Evolutionary conservation across 352 stramenopile species (phyloP).

Genomic region (Aphanomyces stellatus): DNA sequence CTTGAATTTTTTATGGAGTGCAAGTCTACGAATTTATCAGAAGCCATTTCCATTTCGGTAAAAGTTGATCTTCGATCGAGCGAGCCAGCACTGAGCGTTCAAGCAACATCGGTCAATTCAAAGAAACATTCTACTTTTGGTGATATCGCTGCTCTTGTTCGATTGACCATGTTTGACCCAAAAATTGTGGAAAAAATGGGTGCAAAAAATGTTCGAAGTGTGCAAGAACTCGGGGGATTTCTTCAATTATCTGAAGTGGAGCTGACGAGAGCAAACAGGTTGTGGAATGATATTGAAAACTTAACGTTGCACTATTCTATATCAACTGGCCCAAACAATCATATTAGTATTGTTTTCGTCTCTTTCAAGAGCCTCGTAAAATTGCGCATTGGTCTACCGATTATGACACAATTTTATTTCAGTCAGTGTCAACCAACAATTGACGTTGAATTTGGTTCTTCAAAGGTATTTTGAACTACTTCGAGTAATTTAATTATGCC

Average conservation of each 20-base stretch:
- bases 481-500: too few species aligned
- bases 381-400: not conserved
- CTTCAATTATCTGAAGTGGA: not conserved
- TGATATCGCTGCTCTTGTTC: not conserved
- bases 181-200: not conserved
- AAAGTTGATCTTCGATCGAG: not conserved
- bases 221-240: not conserved
- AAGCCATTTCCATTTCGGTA: not conserved
- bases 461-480: too few species aligned
- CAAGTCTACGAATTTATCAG: not conserved
- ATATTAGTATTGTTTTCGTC: not conserved
- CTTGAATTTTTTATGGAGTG: not conserved
- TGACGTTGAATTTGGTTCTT: not conserved
- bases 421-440: not conserved
- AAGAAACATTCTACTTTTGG: not conserved
- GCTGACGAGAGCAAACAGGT: not conserved
- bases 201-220: not conserved
- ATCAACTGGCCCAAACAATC: not conserved
- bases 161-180: not conserved
- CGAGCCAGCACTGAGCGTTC: not conserved
- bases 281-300: conserved; percentile 8
- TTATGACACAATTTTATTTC: conserved; percentile 1
- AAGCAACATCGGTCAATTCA: not conserved
- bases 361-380: not conserved
- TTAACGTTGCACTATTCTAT: not conserved